Percentiles rank a stretch among this genome's conserved stretches.
Evolutionary conservation across 495 filamentous ascomycete species (phyloP).

Genomic region (Massariosphaeria phaeospora): DNA sequence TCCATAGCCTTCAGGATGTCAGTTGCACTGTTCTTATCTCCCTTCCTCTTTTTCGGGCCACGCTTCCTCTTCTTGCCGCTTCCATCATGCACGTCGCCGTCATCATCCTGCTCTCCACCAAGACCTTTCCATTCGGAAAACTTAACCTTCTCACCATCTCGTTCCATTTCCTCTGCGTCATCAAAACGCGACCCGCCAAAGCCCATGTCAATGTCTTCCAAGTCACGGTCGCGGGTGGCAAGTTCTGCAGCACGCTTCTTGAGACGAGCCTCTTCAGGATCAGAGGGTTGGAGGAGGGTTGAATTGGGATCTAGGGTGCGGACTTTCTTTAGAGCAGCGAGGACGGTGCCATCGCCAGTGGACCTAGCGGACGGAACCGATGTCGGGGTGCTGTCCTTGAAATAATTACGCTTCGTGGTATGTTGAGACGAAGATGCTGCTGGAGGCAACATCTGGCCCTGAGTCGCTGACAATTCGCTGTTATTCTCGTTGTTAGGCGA

Average conservation of each 20-base stretch:
- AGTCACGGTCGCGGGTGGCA: slow-evolving; percentile 71
- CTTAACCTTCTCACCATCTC: slow-evolving; percentile 51
- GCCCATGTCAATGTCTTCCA: slow-evolving; percentile 88
- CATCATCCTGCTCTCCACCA: slow-evolving; percentile 48
- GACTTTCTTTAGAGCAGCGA: slow-evolving; percentile 81
- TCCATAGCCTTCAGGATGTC: slow-evolving; percentile 81
- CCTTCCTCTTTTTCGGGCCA: slow-evolving; percentile 80
- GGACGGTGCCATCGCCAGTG: slow-evolving; percentile 68
- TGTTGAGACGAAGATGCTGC: not conserved
- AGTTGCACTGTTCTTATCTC: slow-evolving; percentile 70
- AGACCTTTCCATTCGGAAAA: slow-evolving; percentile 56
- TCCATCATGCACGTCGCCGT: slow-evolving; percentile 45
- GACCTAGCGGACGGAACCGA: slow-evolving; percentile 44
- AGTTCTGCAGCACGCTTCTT: slow-evolving; percentile 67
- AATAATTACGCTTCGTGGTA: slow-evolving; percentile 50
- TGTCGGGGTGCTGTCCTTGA: slow-evolving; percentile 44
- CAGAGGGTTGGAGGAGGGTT: slow-evolving; percentile 37
- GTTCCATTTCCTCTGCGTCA: slow-evolving; percentile 75
- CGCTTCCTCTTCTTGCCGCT: slow-evolving; percentile 66
- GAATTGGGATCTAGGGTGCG: slow-evolving; percentile 60
- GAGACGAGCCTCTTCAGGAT: slow-evolving; percentile 42
- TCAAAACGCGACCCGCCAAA: slow-evolving; percentile 82
- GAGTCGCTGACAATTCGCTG: not conserved
- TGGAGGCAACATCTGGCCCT: not conserved
- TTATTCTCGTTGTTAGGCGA: not conserved